A percentile compares a stretch with the other conserved stretches of the same genome.
phyloP scores from a whole-genome alignment of 768 basidiomycete species.

The Auriscalpium microsporum region DNA sequence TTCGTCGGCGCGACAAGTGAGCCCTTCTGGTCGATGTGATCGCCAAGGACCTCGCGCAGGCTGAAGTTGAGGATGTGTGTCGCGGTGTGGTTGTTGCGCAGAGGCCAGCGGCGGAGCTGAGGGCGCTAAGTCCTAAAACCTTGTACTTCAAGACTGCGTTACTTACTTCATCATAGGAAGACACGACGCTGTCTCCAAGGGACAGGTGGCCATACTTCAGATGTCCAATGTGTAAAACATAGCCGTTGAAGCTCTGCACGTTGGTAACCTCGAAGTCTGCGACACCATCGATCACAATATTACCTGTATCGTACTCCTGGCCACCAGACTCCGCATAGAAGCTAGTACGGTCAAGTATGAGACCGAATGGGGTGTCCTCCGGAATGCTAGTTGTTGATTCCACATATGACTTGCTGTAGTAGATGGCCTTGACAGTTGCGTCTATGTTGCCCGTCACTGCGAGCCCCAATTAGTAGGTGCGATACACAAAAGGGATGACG shows the following conservation, averaged over 20 bases:
- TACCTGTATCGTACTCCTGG: constrained; percentile 95
- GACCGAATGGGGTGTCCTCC: constrained; percentile 62
- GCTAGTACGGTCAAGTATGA: constrained; percentile 86
- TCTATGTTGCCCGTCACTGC: constrained; percentile 71
- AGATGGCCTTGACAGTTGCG: constrained; percentile 75
- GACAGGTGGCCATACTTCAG: constrained; percentile 82
- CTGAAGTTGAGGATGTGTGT: constrained; percentile 96
- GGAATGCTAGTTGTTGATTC: constrained; percentile 59
- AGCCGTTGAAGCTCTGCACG: constrained; percentile 91
- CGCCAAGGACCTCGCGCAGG: constrained; percentile 89
- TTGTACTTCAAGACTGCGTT: not conserved
- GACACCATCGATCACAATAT: constrained; percentile 83
- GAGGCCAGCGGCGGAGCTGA: constrained; percentile 86
- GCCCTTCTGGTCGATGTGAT: constrained; percentile 97
- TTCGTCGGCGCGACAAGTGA: constrained; percentile 94
- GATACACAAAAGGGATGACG: not conserved
- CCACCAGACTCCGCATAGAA: constrained; percentile 98
- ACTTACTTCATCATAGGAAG: constrained; percentile 86
- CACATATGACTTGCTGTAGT: constrained; percentile 70
- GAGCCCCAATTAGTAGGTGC: not conserved
- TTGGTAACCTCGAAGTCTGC: constrained; percentile 92
- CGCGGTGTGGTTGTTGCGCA: constrained; percentile 96
- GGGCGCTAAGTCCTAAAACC: not conserved
- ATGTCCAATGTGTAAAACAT: constrained; percentile 86
- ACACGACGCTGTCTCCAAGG: constrained; percentile 75